phyloP scores from a whole-genome alignment of 2,329 filamentous ascomycete genomes.

The Botryotinia convoluta region DNA sequence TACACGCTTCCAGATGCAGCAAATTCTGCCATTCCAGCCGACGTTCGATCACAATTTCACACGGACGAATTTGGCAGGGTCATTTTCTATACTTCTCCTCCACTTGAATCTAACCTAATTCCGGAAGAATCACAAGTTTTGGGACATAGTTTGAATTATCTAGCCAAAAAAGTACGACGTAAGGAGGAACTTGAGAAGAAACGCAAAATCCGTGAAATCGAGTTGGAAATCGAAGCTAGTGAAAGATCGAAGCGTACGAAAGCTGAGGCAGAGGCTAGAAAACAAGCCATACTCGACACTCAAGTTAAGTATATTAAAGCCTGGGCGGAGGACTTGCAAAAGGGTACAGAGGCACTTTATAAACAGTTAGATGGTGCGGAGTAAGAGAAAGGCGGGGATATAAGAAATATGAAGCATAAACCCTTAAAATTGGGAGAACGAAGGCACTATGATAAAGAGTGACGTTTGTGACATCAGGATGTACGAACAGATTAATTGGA shows the following conservation, averaged over 20 bases:
- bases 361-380: slow-evolving; percentile 33
- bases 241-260: slow-evolving; percentile 31
- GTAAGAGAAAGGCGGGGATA: slow-evolving; percentile 26
- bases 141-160: slow-evolving; percentile 49
- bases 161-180: slow-evolving; percentile 44
- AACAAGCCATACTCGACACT: slow-evolving; percentile 25
- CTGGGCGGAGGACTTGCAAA: slow-evolving; percentile 31
- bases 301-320: slow-evolving; percentile 26
- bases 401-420: slow-evolving; percentile 71
- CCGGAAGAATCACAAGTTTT: slow-evolving; percentile 37
- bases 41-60: slow-evolving; percentile 65
- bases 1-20: slow-evolving; percentile 62
- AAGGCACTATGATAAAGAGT: slow-evolving; percentile 49
- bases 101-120: slow-evolving; percentile 46
- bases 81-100: slow-evolving; percentile 66
- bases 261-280: slow-evolving; percentile 22
- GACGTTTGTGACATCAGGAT: background rate
- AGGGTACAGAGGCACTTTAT: slow-evolving; percentile 35
- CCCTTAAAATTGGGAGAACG: slow-evolving; percentile 89
- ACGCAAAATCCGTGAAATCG: slow-evolving; percentile 32
- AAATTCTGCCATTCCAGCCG: slow-evolving; percentile 60
- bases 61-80: slow-evolving; percentile 62
- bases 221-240: slow-evolving; percentile 35
- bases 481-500: background rate
- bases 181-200: slow-evolving; percentile 40